Conservation (phyloP, 495 filamentous ascomycete species). For the Melanomma pulvis-pyrius region DNA sequence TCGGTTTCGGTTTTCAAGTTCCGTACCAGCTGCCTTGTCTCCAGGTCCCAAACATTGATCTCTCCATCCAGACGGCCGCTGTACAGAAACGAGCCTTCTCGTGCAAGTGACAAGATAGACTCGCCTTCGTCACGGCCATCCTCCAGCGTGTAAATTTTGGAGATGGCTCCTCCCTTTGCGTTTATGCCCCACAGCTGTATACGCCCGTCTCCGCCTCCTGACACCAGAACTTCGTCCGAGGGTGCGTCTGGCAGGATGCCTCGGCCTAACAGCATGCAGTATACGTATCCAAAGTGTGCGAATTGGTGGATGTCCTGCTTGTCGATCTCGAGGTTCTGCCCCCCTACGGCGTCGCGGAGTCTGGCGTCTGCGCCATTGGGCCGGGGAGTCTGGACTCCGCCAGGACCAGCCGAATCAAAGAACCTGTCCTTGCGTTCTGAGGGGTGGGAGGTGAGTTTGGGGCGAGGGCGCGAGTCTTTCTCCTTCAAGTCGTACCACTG, state of each 20-base stretch:
- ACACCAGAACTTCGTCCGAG: slow-evolving; percentile 78
- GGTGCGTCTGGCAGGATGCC: slow-evolving; percentile 61
- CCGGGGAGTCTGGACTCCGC: slow-evolving; percentile 70
- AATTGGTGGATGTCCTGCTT: slow-evolving; percentile 80
- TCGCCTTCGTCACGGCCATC: slow-evolving; percentile 68
- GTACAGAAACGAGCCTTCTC: slow-evolving; percentile 88
- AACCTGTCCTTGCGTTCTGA: slow-evolving; percentile 85
- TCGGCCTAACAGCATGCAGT: slow-evolving; percentile 84
- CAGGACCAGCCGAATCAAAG: slow-evolving; percentile 87
- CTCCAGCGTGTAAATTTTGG: slow-evolving; percentile 67
- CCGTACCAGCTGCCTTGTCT: slow-evolving; percentile 86
- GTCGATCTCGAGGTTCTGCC: slow-evolving; percentile 78
- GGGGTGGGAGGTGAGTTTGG: slow-evolving; percentile 70
- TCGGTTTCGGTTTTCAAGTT: slow-evolving; percentile 77
- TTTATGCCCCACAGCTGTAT: slow-evolving; percentile 87
- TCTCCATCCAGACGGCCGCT: slow-evolving; percentile 87
- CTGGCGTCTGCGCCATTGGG: slow-evolving; percentile 45
- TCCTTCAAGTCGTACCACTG: slow-evolving; percentile 70
- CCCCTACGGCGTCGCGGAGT: slow-evolving; percentile 51
- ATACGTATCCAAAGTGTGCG: slow-evolving; percentile 92
- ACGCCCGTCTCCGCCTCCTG: slow-evolving; percentile 89
- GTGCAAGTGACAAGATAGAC: slow-evolving; percentile 77
- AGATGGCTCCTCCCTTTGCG: slow-evolving; percentile 54
- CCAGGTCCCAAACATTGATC: slow-evolving; percentile 94
- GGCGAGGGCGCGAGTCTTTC: slow-evolving; percentile 57